These are phyloP conservation scores for Colletotrichum sojae DNA, from an alignment of 2,329 filamentous ascomycete genomes.

Conservation along the genomic window DNA sequence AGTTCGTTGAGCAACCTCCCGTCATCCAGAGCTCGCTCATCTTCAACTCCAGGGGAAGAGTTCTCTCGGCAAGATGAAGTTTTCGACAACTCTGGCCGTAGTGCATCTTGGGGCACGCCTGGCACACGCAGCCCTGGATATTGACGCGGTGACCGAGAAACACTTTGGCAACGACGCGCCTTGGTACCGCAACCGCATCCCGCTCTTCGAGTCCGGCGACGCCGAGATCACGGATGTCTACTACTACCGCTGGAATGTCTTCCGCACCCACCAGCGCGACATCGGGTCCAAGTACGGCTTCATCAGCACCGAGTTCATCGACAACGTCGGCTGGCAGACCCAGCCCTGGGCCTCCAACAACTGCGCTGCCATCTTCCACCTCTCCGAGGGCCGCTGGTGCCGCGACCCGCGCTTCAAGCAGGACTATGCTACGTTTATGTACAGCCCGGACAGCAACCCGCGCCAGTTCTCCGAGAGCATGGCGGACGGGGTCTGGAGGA, in stretches of 20 bases:
- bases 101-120: slow-evolving; percentile 6
- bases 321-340: slow-evolving; percentile 49
- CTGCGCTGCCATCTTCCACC: slow-evolving; percentile 54
- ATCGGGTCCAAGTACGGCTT: slow-evolving; percentile 56
- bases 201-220: slow-evolving; percentile 26
- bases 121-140: slow-evolving; percentile 10
- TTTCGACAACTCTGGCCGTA: slow-evolving; percentile 14
- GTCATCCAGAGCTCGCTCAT: not conserved
- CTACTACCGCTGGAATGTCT: slow-evolving; percentile 59
- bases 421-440: slow-evolving; percentile 48
- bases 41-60: not conserved
- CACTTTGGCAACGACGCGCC: slow-evolving; percentile 33
- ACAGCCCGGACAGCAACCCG: slow-evolving; percentile 43
- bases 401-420: slow-evolving; percentile 54
- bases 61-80: slow-evolving; percentile 4
- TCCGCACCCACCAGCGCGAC: slow-evolving; percentile 58
- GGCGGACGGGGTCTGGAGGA: slow-evolving; percentile 43
- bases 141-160: slow-evolving; percentile 13
- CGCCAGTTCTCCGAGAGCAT: slow-evolving; percentile 30
- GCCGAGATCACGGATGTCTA: slow-evolving; percentile 58
- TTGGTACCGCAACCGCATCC: slow-evolving; percentile 24
- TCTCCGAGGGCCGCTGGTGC: slow-evolving; percentile 57
- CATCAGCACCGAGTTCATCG: slow-evolving; percentile 59
- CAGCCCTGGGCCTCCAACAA: slow-evolving; percentile 32
- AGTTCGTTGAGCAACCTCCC: not conserved